phyloP scores from a whole-genome alignment of 129 eudicot genomes.

The Tagetes patula region DNA sequence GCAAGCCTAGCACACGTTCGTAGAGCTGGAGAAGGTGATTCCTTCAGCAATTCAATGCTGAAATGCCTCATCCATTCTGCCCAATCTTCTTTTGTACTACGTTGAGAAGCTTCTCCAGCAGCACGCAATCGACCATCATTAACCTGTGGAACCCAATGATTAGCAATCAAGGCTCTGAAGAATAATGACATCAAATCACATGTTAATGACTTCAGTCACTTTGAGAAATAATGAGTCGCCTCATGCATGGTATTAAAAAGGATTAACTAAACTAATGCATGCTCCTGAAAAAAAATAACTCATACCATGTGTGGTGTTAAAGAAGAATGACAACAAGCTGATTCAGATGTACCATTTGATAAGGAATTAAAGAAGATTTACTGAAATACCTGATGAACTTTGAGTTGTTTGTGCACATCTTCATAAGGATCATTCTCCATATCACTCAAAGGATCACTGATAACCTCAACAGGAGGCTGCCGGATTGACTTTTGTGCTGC shows the following conservation, averaged over 20 bases:
- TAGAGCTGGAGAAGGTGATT: constrained; percentile 94
- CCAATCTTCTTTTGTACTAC: constrained; percentile 99
- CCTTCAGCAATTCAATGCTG: constrained; percentile 89
- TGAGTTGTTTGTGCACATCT: constrained; percentile 53
- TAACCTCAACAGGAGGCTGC: constrained; percentile 77
- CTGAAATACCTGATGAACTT: constrained; percentile 59
- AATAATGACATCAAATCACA: not conserved
- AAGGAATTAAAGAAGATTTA: constrained; percentile 5
- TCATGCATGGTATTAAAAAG: constrained; percentile 9
- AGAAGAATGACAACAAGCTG: not conserved
- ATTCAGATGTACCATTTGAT: not conserved
- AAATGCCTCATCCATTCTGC: constrained; percentile 99
- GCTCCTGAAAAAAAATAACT: constrained; percentile 6
- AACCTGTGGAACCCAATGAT: constrained; percentile 48
- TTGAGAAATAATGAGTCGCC: constrained; percentile 13
- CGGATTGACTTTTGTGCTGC: constrained; percentile 69
- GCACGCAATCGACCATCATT: constrained; percentile 78
- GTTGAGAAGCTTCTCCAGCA: constrained; percentile 99
- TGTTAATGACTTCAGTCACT: constrained; percentile 9
- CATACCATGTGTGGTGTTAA: constrained; percentile 6
- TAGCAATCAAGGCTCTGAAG: constrained; percentile 8
- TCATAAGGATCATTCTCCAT: constrained; percentile 71
- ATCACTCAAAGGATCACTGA: constrained; percentile 89
- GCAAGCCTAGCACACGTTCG: constrained; percentile 98
- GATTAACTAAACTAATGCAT: not conserved